Evolutionary conservation across 2,329 filamentous ascomycete species (phyloP).

Genomic region (Talaromyces atroroseus): DNA sequence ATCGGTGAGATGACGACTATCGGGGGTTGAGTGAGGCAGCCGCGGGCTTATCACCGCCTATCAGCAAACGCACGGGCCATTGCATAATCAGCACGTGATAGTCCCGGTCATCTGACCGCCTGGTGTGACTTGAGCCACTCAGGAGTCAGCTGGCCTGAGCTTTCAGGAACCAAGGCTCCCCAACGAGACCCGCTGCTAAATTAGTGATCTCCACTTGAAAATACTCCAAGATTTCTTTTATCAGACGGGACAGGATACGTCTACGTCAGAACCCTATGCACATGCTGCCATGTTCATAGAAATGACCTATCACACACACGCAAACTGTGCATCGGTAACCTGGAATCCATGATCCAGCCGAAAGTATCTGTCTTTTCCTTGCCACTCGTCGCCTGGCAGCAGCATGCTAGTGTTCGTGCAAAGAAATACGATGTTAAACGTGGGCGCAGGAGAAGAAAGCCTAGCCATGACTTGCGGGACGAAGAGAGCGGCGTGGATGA

Average conservation of each 20-base stretch:
- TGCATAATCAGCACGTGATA: background rate
- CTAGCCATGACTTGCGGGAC: slow-evolving; percentile 1
- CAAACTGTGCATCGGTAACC: background rate
- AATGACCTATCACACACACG: background rate
- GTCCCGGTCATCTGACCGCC: background rate
- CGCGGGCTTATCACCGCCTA: slow-evolving; percentile 10
- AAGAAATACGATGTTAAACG: slow-evolving; percentile 10
- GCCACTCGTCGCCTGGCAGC: slow-evolving; percentile 13
- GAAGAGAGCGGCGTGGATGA: slow-evolving; percentile 1
- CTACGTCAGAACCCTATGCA: background rate
- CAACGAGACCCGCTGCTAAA: background rate
- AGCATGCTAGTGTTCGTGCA: slow-evolving; percentile 8
- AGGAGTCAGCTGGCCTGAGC: background rate
- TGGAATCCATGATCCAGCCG: slow-evolving; percentile 10
- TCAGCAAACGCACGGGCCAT: slow-evolving; percentile 9
- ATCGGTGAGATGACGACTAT: slow-evolving; percentile 7
- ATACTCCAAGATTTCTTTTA: background rate
- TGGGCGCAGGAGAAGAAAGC: slow-evolving; percentile 4
- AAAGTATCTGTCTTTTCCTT: slow-evolving; percentile 12
- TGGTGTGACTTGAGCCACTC: background rate
- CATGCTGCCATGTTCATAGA: background rate
- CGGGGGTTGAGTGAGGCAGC: background rate
- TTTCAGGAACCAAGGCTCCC: too few species aligned
- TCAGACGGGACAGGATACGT: too few species aligned
- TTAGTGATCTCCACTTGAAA: background rate